Evolutionary conservation across 2,329 filamentous ascomycete species (phyloP).

Genomic region (Cladosporium sp.): DNA sequence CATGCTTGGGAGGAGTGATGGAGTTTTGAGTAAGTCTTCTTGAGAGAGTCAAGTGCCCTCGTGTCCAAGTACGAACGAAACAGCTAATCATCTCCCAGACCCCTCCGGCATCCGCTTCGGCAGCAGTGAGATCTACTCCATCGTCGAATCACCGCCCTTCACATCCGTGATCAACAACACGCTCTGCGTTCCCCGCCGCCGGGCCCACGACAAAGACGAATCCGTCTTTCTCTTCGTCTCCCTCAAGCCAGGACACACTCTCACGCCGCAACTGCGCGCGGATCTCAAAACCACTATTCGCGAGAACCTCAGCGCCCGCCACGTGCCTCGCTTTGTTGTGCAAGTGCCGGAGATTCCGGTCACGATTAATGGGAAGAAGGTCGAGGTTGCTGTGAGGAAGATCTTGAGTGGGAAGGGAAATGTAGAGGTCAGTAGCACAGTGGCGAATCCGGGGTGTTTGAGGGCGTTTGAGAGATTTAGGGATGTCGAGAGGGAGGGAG

Average conservation of each 20-base stretch:
- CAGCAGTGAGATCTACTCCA: constrained; percentile 44
- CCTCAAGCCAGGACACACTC: constrained; percentile 26
- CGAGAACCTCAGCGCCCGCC: constrained; percentile 29
- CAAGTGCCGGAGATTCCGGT: constrained; percentile 38
- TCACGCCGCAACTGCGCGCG: constrained; percentile 24
- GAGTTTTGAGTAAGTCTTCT: constrained; percentile 40
- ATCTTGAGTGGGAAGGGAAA: constrained; percentile 35
- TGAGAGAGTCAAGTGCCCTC: too few relatives aligned
- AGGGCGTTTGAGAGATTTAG: constrained; percentile 34
- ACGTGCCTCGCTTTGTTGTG: constrained; percentile 41
- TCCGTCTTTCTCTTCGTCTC: constrained; percentile 40
- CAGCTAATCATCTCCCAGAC: constrained; percentile 21
- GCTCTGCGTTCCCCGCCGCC: constrained; percentile 37
- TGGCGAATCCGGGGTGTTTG: constrained; percentile 37
- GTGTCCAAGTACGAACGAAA: too few relatives aligned
- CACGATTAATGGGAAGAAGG: constrained; percentile 47
- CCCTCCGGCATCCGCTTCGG: constrained; percentile 47
- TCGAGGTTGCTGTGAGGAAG: constrained; percentile 42
- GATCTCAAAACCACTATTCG: constrained; percentile 27
- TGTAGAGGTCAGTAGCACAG: constrained; percentile 36
- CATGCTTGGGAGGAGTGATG: constrained; percentile 45
- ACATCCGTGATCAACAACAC: constrained; percentile 34
- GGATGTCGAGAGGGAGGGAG: constrained; percentile 23
- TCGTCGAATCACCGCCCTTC: constrained; percentile 41
- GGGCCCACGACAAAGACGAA: constrained; percentile 35